These are phyloP conservation scores for Apiospora rasikravindrae DNA, from an alignment of 2,329 filamentous ascomycete species.

Conservation along the genomic window DNA sequence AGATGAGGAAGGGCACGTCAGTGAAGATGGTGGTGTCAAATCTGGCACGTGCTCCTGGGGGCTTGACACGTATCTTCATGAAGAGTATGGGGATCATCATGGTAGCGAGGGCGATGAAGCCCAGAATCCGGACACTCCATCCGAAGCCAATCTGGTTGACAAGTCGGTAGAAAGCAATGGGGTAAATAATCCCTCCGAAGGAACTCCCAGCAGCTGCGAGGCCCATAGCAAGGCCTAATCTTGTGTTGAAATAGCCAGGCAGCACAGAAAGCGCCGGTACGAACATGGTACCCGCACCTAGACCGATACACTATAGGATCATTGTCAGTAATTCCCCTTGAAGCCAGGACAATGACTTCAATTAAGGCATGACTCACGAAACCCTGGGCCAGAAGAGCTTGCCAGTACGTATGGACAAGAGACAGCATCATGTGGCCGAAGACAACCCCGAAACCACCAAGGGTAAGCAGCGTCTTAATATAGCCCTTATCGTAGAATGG, in stretches of 20 bases:
- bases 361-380: slow-evolving; percentile 31
- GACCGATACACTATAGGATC: slow-evolving; percentile 22
- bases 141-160: slow-evolving; percentile 51
- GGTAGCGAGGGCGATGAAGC: slow-evolving; percentile 43
- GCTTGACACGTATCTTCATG: slow-evolving; percentile 44
- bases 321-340: slow-evolving; percentile 39
- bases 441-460: slow-evolving; percentile 35
- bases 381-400: slow-evolving; percentile 46
- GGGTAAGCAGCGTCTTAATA: slow-evolving; percentile 25
- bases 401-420: slow-evolving; percentile 48
- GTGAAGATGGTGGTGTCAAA: slow-evolving; percentile 48
- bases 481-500: slow-evolving; percentile 31
- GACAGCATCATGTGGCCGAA: slow-evolving; percentile 67
- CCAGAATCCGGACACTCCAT: slow-evolving; percentile 45
- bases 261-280: slow-evolving; percentile 41
- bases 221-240: slow-evolving; percentile 53
- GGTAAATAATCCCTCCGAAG: slow-evolving; percentile 57
- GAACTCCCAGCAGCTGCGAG: slow-evolving; percentile 54
- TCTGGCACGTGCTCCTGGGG: slow-evolving; percentile 42
- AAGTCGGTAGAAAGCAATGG: slow-evolving; percentile 61
- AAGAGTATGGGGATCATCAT: slow-evolving; percentile 36
- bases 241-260: slow-evolving; percentile 51
- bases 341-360: slow-evolving; percentile 43
- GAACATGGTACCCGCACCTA: slow-evolving; percentile 44
- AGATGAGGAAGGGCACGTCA: slow-evolving; percentile 44